phyloP scores from a whole-genome alignment of 225 moss, liverwort and hornwort species.

The Marchantia paleacea region DNA sequence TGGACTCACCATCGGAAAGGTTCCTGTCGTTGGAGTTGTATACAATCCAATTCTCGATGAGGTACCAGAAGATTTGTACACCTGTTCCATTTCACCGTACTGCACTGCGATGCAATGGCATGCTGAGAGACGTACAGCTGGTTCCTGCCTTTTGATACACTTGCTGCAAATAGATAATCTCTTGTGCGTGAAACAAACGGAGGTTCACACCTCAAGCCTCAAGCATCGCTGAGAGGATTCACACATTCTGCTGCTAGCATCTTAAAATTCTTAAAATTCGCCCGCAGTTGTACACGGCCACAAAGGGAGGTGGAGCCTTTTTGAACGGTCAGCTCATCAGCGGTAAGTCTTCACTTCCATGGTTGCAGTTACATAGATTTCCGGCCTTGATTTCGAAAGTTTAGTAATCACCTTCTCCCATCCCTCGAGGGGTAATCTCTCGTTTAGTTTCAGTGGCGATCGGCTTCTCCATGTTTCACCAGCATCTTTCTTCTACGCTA shows the following conservation, averaged over 20 bases:
- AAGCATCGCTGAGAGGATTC: background rate
- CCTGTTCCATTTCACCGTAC: background rate
- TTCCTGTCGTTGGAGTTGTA: constrained; percentile 80
- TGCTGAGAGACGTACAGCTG: background rate
- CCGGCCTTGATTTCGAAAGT: no score
- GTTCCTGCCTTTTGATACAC: background rate
- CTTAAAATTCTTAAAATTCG: background rate
- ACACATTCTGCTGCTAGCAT: no score
- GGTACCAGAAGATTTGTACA: constrained; percentile 30
- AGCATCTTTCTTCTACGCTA: background rate
- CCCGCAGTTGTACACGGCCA: constrained; percentile 68
- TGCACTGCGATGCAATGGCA: background rate
- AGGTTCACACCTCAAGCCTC: no score
- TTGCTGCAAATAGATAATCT: no score
- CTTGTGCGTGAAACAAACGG: no score
- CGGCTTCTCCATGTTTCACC: background rate
- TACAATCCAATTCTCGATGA: constrained; percentile 85
- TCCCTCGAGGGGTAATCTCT: no score
- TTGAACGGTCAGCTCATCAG: constrained; percentile 67
- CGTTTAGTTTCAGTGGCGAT: background rate
- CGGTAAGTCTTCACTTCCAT: constrained; percentile 35
- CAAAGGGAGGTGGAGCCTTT: constrained; percentile 77
- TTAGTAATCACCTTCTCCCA: no score
- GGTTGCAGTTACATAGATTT: no score
- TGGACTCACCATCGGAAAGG: constrained; percentile 69